These are phyloP conservation scores for Puccinia horiana DNA, from an alignment of 1,284 basidiomycete genomes.

Conservation along the genomic window DNA sequence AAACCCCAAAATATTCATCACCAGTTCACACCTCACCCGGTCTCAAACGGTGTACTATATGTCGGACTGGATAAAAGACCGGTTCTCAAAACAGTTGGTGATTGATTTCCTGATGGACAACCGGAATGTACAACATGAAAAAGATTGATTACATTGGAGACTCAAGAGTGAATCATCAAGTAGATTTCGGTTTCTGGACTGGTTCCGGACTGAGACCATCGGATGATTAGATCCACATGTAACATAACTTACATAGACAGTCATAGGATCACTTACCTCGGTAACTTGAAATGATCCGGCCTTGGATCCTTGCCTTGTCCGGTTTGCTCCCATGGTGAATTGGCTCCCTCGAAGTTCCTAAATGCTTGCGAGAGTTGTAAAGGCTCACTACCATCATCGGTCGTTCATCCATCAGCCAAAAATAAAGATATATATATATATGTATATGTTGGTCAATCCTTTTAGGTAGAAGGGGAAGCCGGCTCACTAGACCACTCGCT, in stretches of 20 bases:
- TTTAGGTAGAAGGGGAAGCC: not conserved
- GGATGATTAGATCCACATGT: not conserved
- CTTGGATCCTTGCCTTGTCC: constrained; percentile 67
- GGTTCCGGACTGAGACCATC: not conserved
- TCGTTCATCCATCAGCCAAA: not conserved
- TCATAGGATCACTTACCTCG: not conserved
- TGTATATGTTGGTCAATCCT: not conserved
- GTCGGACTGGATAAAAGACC: no score
- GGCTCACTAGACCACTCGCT: constrained; percentile 82
- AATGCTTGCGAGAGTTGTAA: constrained; percentile 97
- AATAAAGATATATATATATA: not conserved
- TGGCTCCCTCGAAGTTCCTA: constrained; percentile 83
- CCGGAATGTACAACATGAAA: not conserved
- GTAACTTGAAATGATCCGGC: constrained; percentile 46
- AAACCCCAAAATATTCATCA: no score
- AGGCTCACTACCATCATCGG: constrained; percentile 66
- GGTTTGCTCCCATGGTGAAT: constrained; percentile 94
- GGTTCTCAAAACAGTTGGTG: not conserved
- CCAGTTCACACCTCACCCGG: no score
- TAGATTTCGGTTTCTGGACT: not conserved
- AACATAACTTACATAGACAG: not conserved
- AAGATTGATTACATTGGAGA: no score
- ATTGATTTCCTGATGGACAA: not conserved
- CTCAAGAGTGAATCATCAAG: constrained; percentile 15
- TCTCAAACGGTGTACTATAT: no score